Base-by-base conservation (phyloP, 495 filamentous ascomycete species). In the Articulospora tetracladia region DNA sequence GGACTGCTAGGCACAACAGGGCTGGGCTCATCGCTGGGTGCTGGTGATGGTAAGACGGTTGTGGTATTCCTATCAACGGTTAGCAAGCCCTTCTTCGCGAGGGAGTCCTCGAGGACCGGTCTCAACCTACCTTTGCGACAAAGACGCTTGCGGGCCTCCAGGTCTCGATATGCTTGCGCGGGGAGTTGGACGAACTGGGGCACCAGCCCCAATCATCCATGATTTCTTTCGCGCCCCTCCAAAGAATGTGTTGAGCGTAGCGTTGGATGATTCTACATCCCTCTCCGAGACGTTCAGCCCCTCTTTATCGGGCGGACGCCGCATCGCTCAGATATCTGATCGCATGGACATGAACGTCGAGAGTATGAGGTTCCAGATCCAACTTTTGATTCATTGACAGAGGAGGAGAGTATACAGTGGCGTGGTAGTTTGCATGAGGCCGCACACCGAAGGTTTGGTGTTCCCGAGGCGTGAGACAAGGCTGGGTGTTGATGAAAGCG, bases 221-320 rank as follows among this genome's bases (percentile, higher is more conserved):
- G 83, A 75, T 64, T 79, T 86, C 68, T 83, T 83, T 59, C 76
- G 75, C 19, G 56, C 57, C 47, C 83, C 79, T 41, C 87, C 85
- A 55, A 90, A 74, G 72, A 91, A 88, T 34, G 80, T 69, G 62
- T 77, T 84, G 53, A 84, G 74, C 15, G 90, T 92, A 49, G 84
- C 83, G 72, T 93, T 94, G 17, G 86, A 86, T 2, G 77, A 76
- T 32, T 80, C 81, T 57, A 89, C 74, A 60, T 84, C 80, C 13
- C 61, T 66, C 41, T 66, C 67, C 0, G 63, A 63, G 24, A 62
- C 26, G 12, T 22, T 49, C 25, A 58, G 53, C 17, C 50, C 55
- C 22, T 55, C 57, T 28, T 65, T 67, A 61, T 69, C 64, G 53
- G 67, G 65, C 46, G 67, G 67, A 53, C 59, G 39, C 8, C 67